Percentiles rank a stretch among this genome's conserved stretches.
phyloP scores from a whole-genome alignment of 345 rosid genomes.

The Heritiera littoralis region DNA sequence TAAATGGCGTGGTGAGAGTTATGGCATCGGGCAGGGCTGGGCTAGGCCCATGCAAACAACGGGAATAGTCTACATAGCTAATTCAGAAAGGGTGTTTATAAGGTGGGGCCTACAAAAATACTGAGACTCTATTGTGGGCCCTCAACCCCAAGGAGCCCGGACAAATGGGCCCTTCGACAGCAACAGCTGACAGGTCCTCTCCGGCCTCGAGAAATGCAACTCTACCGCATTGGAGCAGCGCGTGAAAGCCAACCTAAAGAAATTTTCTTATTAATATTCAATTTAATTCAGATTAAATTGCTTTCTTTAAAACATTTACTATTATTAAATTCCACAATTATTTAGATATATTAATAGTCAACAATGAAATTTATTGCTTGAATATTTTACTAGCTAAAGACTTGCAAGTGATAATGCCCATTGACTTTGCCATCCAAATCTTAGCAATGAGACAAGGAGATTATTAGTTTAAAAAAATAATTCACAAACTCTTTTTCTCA shows the following conservation, averaged over 20 bases:
- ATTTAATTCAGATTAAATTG: too few relatives aligned
- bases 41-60: constrained; percentile 8
- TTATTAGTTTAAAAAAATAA: too few relatives aligned
- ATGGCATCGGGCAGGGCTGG: not conserved
- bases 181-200: constrained; percentile 12
- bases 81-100: not conserved
- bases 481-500: too few relatives aligned
- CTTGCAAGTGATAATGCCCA: too few relatives aligned
- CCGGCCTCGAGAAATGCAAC: not conserved
- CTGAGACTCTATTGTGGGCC: not conserved
- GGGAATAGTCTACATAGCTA: not conserved
- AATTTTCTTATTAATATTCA: too few relatives aligned
- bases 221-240: not conserved
- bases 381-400: too few relatives aligned
- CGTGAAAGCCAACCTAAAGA: constrained; percentile 6
- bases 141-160: constrained; percentile 23
- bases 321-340: too few relatives aligned
- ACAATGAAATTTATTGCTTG: too few relatives aligned
- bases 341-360: too few relatives aligned
- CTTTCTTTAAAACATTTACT: too few relatives aligned
- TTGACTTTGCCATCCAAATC: too few relatives aligned
- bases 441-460: too few relatives aligned
- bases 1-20: not conserved
- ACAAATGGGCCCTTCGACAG: constrained; percentile 20
- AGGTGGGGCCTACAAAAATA: constrained; percentile 13